Base-by-base conservation (phyloP, 257 asterid genomes). In the Leptodermis oblonga region DNA sequence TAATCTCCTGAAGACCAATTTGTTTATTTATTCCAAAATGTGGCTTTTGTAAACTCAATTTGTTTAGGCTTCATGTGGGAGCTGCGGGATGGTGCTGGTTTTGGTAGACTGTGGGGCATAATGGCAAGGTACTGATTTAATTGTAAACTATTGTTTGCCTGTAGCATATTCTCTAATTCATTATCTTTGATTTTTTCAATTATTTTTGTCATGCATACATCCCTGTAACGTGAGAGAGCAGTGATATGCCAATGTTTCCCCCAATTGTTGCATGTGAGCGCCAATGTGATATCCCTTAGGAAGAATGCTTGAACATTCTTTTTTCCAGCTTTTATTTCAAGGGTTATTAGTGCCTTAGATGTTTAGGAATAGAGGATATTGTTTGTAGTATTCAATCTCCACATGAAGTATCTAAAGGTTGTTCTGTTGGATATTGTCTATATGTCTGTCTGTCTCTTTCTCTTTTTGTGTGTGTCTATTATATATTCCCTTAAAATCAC, bases 41-140 rank as follows among this genome's bases (percentile, higher is more conserved):
- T 46, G 45, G 2, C 45, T 15, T 66, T 43, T 48, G n/a, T 45
- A 13, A 11, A n/a, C 6, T 48, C 17, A 0, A 30, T 48, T 3
- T 76, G 10, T 60, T 52, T 73, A 93, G 99, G 90, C 67, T 86
- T 90, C 76, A 82, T 72, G 63, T 81, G 67, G 86, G 97, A 93
- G 76, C 75, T 90, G 55, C 90, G 97, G 78, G 99, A 93, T 84
- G 98, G 87, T 83, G 80, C 78, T 70, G 96, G 90, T 49, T 79
- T 90, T 82, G 89, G 96, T 81, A 89, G 95, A 49, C 73, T 93
- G 72, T 90, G 97, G 97, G 96, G 96, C 69, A 81, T 93, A 71
- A 74, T 90, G 83, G 85, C 99, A 62, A 93, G 99, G 99, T 93
- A 82, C 70, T 30, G 18, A 6, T 43, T 77, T 48, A 41, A 13